Conservation (phyloP, 495 filamentous ascomycete genomes). For the Hypomontagnella submonticulosa region DNA sequence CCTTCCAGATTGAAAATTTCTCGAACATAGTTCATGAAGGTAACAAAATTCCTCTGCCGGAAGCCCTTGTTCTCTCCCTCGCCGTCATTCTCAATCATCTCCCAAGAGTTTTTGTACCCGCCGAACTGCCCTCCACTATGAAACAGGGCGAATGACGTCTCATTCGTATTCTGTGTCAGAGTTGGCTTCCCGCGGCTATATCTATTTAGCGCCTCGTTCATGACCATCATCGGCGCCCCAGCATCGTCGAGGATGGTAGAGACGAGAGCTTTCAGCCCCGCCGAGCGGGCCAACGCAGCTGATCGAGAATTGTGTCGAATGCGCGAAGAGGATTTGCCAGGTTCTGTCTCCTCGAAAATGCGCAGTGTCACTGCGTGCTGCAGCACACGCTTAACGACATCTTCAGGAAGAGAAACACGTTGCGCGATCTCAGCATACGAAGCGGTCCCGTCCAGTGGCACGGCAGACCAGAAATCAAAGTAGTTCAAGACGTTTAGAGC, state of each 20-base stretch:
- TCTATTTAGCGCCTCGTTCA: constrained; percentile 50
- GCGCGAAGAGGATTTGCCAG: constrained; percentile 31
- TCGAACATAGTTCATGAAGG: constrained; percentile 46
- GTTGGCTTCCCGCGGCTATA: constrained; percentile 42
- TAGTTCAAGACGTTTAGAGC: constrained; percentile 47
- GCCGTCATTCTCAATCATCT: constrained; percentile 49
- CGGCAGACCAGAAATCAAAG: constrained; percentile 48
- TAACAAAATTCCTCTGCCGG: constrained; percentile 45
- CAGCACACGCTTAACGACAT: constrained; percentile 53
- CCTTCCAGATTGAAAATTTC: constrained; percentile 47
- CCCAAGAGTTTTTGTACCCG: constrained; percentile 45
- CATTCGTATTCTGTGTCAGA: constrained; percentile 40
- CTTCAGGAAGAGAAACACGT: constrained; percentile 39
- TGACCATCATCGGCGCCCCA: constrained; percentile 73
- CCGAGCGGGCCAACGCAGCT: constrained; percentile 41
- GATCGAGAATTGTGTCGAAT: constrained; percentile 49
- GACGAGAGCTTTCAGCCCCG: constrained; percentile 67
- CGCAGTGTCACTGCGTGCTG: constrained; percentile 57
- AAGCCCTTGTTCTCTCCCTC: constrained; percentile 46
- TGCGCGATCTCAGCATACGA: constrained; percentile 50
- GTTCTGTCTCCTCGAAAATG: constrained; percentile 57
- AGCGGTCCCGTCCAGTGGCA: constrained; percentile 50
- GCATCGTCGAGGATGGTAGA: constrained; percentile 76
- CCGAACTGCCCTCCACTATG: constrained; percentile 43
- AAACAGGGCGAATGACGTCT: constrained; percentile 45